Evolutionary conservation across 768 basidiomycete species (phyloP).

Genomic region (Mycena epipterygia): DNA sequence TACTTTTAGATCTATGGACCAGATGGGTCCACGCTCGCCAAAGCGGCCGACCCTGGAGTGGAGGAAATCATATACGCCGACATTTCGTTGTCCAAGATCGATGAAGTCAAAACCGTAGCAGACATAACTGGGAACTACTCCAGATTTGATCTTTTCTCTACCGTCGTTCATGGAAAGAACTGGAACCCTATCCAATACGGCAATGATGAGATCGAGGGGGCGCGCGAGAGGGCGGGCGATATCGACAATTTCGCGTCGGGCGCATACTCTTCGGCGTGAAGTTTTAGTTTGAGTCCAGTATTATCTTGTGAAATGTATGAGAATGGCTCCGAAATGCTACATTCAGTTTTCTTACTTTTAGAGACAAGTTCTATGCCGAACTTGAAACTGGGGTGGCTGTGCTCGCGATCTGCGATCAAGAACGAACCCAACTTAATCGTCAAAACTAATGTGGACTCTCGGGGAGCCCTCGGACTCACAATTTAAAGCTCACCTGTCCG

Average conservation of each 20-base stretch:
- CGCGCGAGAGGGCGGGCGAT: constrained; percentile 13
- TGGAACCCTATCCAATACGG: constrained; percentile 40
- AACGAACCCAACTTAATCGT: too few species aligned
- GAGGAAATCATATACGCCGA: constrained; percentile 46
- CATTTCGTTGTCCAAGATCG: constrained; percentile 46
- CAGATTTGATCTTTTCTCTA: constrained; percentile 44
- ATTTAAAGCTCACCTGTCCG: too few species aligned
- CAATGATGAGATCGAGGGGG: constrained; percentile 23
- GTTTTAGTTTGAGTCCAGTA: too few species aligned
- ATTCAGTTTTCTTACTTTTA: too few species aligned
- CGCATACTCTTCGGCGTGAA: constrained; percentile 16
- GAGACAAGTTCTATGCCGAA: too few species aligned
- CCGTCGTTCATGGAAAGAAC: constrained; percentile 44
- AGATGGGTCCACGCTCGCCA: constrained; percentile 43
- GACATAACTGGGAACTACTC: constrained; percentile 47
- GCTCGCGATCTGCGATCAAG: too few species aligned
- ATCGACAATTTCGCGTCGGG: constrained; percentile 33
- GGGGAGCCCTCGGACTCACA: too few species aligned
- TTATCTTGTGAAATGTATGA: background rate
- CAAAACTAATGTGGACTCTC: too few species aligned
- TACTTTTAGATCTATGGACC: constrained; percentile 45
- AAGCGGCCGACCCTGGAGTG: constrained; percentile 41
- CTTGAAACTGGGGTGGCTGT: too few species aligned
- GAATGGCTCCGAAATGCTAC: background rate
- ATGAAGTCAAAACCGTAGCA: constrained; percentile 44